phyloP scores from a whole-genome alignment of 2,329 filamentous ascomycete species.

The Aspergillus puulaauensis region DNA sequence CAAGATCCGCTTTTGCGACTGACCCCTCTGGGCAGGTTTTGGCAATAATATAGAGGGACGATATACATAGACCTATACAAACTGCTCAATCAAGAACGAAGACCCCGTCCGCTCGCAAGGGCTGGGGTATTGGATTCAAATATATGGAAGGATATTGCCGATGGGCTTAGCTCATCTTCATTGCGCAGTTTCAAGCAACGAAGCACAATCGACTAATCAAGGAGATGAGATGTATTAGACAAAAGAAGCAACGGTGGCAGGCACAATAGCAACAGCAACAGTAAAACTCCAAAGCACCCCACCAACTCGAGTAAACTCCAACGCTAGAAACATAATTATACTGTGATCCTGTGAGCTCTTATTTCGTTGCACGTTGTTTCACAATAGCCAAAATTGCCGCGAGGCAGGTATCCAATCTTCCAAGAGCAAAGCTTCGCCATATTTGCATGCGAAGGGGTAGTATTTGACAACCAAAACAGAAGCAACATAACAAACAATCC shows the following conservation, averaged over 20 bases:
- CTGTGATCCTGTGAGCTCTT: constrained; percentile 14
- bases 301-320: constrained; percentile 19
- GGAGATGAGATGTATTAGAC: neutral
- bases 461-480: constrained; percentile 15
- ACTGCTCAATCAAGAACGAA: neutral
- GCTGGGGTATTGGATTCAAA: neutral
- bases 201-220: neutral
- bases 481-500: constrained; percentile 11
- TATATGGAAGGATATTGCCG: neutral
- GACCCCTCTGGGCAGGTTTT: neutral
- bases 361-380: constrained; percentile 4
- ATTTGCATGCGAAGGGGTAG: constrained; percentile 16
- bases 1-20: neutral
- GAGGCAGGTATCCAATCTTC: constrained; percentile 26
- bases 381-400: constrained; percentile 24
- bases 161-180: neutral
- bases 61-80: neutral
- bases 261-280: constrained; percentile 1
- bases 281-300: constrained; percentile 2
- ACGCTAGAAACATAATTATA: constrained; percentile 25
- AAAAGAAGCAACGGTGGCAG: neutral
- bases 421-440: constrained; percentile 22
- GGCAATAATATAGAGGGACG: neutral
- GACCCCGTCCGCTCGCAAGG: no score
- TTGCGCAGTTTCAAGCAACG: neutral